Evolutionary conservation across 2,329 filamentous ascomycete genomes (phyloP).

Genomic region (Colletotrichum limetticola): DNA sequence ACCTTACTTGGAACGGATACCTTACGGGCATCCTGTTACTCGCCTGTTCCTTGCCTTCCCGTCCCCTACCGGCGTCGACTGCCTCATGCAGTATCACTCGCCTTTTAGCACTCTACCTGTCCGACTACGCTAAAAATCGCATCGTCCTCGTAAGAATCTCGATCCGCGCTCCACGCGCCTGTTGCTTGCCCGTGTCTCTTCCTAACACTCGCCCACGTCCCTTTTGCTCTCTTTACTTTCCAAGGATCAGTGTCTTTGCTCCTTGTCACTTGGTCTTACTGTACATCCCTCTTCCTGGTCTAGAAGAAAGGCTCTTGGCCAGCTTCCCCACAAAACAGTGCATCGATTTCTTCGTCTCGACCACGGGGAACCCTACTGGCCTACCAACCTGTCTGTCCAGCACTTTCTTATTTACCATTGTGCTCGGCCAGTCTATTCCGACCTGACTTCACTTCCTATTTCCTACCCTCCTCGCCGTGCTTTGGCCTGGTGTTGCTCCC

Average conservation of each 20-base stretch:
- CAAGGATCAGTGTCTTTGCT: neutral
- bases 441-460: neutral
- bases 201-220: slow-evolving; percentile 3
- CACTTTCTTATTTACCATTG: slow-evolving; percentile 20
- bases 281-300: neutral
- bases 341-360: slow-evolving; percentile 31
- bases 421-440: slow-evolving; percentile 4
- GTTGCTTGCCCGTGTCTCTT: slow-evolving; percentile 27
- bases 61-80: slow-evolving; percentile 17
- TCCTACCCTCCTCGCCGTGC: slow-evolving; percentile 7
- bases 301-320: slow-evolving; percentile 11
- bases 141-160: slow-evolving; percentile 28
- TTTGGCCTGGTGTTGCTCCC: slow-evolving; percentile 11
- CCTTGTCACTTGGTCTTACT: neutral
- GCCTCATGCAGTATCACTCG: slow-evolving; percentile 29
- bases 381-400: neutral
- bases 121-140: slow-evolving; percentile 30
- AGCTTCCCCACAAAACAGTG: slow-evolving; percentile 32
- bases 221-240: slow-evolving; percentile 3
- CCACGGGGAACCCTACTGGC: slow-evolving; percentile 25
- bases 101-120: slow-evolving; percentile 26
- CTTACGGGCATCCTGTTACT: neutral
- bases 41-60: neutral
- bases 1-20: too few relatives aligned
- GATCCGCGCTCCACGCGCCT: slow-evolving; percentile 33